Conservation (phyloP, 2,329 filamentous ascomycete species). For the Metarhizium sp. region DNA sequence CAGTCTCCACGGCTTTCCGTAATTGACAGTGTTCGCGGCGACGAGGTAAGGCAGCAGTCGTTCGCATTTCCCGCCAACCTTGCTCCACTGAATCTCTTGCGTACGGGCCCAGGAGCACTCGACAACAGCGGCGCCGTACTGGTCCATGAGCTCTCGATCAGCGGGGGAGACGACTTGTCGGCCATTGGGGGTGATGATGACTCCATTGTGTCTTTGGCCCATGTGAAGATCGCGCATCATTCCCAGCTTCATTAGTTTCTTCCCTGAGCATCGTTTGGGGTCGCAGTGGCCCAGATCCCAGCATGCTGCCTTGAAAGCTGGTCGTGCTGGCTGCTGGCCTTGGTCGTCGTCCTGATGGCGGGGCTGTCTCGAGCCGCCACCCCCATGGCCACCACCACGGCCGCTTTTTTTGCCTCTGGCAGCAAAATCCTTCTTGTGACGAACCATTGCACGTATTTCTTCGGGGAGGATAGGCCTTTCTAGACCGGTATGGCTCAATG, state of each 20-base stretch:
- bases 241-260: slow-evolving; percentile 83
- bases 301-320: slow-evolving; percentile 80
- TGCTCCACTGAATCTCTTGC: slow-evolving; percentile 79
- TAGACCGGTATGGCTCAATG: slow-evolving; percentile 84
- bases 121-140: slow-evolving; percentile 88
- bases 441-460: slow-evolving; percentile 58
- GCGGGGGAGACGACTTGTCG: slow-evolving; percentile 77
- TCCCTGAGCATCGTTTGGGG: slow-evolving; percentile 91
- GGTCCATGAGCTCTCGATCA: slow-evolving; percentile 71
- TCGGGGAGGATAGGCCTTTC: no score
- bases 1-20: slow-evolving; percentile 86
- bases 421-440: slow-evolving; percentile 83
- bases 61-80: slow-evolving; percentile 90
- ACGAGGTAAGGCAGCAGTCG: slow-evolving; percentile 87
- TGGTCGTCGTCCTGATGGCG: slow-evolving; percentile 28
- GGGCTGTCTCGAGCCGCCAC: slow-evolving; percentile 25
- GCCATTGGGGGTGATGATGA: slow-evolving; percentile 92
- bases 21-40: slow-evolving; percentile 94
- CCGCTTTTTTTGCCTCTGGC: slow-evolving; percentile 66
- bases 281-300: slow-evolving; percentile 99
- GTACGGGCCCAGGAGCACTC: slow-evolving; percentile 96
- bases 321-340: slow-evolving; percentile 25
- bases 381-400: slow-evolving; percentile 43
- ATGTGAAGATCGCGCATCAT: slow-evolving; percentile 89
- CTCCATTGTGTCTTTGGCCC: slow-evolving; percentile 83